phyloP scores from a whole-genome alignment of 1,139 yeast genomes.

The Meyerozyma carpophila region DNA sequence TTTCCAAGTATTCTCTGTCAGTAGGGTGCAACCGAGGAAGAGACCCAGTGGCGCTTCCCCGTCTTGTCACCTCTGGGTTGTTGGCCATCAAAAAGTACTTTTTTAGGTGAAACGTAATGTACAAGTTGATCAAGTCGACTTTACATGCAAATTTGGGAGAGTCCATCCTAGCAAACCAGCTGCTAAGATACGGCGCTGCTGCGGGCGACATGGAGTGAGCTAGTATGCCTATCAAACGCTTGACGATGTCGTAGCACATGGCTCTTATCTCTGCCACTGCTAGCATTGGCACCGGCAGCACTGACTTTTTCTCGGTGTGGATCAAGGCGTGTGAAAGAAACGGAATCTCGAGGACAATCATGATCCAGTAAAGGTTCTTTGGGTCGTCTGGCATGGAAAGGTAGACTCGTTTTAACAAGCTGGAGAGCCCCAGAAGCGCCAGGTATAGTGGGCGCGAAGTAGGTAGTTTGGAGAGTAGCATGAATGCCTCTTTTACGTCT shows the following conservation, averaged over 20 bases:
- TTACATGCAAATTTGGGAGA: conserved; percentile 36
- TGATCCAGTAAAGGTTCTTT: conserved; percentile 44
- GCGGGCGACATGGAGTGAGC: conserved; percentile 42
- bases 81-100: conserved; percentile 32
- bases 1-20: conserved; percentile 13
- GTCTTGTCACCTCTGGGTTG: conserved; percentile 22
- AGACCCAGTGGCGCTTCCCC: conserved; percentile 6
- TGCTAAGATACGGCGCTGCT: conserved; percentile 41
- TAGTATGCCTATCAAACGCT: conserved; percentile 61
- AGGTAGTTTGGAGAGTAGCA: conserved; percentile 43
- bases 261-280: conserved; percentile 49
- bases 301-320: conserved; percentile 18
- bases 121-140: conserved; percentile 55
- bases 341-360: conserved; percentile 62
- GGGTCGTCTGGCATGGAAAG: conserved; percentile 32
- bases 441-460: conserved; percentile 54
- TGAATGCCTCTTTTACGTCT: conserved; percentile 40
- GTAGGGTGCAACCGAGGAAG: conserved; percentile 1
- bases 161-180: conserved; percentile 52
- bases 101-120: conserved; percentile 57
- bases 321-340: conserved; percentile 43
- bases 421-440: conserved; percentile 45
- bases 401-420: conserved; percentile 38
- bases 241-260: conserved; percentile 58
- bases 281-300: conserved; percentile 21